phyloP scores from a whole-genome alignment of 257 asterid species.

The Salvia rosmarinus region DNA sequence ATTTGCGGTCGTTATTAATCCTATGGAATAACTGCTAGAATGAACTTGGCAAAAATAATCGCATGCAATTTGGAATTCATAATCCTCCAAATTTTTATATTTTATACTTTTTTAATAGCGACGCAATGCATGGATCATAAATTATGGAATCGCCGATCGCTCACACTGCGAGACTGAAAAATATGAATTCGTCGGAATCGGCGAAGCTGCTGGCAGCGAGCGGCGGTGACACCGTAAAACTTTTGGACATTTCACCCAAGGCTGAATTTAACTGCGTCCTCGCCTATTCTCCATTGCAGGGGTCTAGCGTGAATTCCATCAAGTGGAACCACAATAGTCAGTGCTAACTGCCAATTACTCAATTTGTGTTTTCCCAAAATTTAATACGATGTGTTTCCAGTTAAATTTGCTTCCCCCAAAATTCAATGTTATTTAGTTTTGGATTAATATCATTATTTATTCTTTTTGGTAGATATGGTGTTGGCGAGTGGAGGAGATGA shows the following conservation, averaged over 20 bases:
- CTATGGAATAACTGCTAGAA: too few relatives aligned
- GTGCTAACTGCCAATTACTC: conserved; percentile 21
- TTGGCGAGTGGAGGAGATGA: conserved; percentile 94
- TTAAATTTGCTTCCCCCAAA: too few relatives aligned
- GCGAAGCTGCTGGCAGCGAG: conserved; percentile 69
- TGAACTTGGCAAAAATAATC: too few relatives aligned
- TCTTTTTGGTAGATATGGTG: conserved; percentile 67
- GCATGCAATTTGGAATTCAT: too few relatives aligned
- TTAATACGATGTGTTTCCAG: too few relatives aligned
- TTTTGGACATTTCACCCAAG: conserved; percentile 75
- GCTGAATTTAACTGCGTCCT: conserved; percentile 78
- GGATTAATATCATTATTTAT: not conserved
- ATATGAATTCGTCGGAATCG: conserved; percentile 61
- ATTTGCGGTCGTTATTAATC: too few relatives aligned
- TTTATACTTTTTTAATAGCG: too few relatives aligned
- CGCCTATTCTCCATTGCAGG: conserved; percentile 71
- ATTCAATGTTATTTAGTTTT: not conserved
- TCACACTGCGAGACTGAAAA: too few relatives aligned
- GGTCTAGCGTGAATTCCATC: conserved; percentile 69
- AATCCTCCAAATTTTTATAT: too few relatives aligned
- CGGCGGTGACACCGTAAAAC: conserved; percentile 91
- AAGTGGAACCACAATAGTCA: conserved; percentile 98
- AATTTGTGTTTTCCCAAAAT: conserved; percentile 14
- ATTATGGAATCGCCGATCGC: conserved; percentile 3
- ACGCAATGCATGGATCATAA: conserved; percentile 11